Evolutionary conservation across 2,329 filamentous ascomycete genomes (phyloP).

Genomic region (Aciculosporium take): DNA sequence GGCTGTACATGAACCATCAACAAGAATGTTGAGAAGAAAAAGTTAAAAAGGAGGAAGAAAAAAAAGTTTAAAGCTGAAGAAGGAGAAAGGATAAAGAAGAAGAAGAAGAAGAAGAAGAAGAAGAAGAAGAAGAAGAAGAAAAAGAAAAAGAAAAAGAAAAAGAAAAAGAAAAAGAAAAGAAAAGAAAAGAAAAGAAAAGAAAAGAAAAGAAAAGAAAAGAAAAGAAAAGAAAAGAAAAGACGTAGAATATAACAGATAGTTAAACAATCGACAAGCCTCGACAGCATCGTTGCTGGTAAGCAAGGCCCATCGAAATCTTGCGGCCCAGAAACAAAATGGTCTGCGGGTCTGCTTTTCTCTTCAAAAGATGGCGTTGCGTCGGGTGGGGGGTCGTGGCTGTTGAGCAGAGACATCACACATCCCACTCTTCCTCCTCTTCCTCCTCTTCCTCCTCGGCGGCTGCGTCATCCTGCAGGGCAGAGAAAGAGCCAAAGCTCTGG

Average conservation of each 20-base stretch:
- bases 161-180: neutral
- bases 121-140: neutral
- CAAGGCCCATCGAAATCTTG: neutral
- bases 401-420: constrained; percentile 24
- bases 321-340: neutral
- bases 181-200: neutral
- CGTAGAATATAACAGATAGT: neutral
- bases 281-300: constrained; percentile 3
- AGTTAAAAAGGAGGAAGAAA: neutral
- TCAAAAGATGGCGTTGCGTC: neutral
- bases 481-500: constrained; percentile 32
- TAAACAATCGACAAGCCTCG: neutral
- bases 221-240: neutral
- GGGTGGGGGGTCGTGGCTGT: neutral
- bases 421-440: constrained; percentile 38
- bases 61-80: too few relatives aligned
- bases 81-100: neutral
- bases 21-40: too few relatives aligned
- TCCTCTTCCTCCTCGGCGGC: constrained; percentile 29
- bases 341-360: neutral
- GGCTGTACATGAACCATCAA: too few relatives aligned
- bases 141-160: neutral
- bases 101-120: neutral
- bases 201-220: neutral
- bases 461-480: constrained; percentile 29